Conservation (phyloP, 225 moss, liverwort and hornwort species). For the Pseudisothecium myosuroides region DNA sequence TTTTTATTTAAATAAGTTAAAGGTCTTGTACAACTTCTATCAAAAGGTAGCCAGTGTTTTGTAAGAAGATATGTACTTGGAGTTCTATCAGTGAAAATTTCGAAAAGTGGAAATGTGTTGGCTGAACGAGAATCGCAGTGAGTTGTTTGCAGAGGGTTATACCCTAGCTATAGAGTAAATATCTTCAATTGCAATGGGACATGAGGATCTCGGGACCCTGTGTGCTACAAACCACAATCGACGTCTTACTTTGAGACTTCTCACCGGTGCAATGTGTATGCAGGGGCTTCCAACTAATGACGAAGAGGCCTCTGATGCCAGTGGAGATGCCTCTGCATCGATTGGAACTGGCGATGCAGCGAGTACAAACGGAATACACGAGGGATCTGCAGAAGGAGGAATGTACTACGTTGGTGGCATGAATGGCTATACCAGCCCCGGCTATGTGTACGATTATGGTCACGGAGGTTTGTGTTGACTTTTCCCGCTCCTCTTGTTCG, state of each 20-base stretch:
- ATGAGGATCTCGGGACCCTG: neutral
- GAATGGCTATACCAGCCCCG: constrained; percentile 69
- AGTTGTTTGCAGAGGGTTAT: neutral
- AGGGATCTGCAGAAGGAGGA: constrained; percentile 58
- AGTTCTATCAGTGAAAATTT: neutral
- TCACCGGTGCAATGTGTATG: constrained; percentile 4
- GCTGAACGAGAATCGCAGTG: neutral
- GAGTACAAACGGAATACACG: constrained; percentile 68
- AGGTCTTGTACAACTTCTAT: neutral
- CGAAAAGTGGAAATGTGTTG: neutral
- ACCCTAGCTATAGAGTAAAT: neutral
- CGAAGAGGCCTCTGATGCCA: constrained; percentile 76
- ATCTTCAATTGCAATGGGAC: neutral
- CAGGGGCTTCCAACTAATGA: constrained; percentile 83
- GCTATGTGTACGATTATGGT: constrained; percentile 87
- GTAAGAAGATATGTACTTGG: neutral
- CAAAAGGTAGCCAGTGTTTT: neutral
- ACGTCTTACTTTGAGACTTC: constrained; percentile 3
- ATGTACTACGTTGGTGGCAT: constrained; percentile 71
- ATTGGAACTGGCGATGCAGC: constrained; percentile 79
- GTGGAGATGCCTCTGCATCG: constrained; percentile 86
- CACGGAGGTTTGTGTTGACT: constrained; percentile 50
- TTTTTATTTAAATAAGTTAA: neutral
- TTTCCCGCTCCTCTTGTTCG: neutral
- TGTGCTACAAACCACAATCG: neutral